Evolutionary conservation across 306 rosid genomes (phyloP).

Genomic region (Sophora flavescens): DNA sequence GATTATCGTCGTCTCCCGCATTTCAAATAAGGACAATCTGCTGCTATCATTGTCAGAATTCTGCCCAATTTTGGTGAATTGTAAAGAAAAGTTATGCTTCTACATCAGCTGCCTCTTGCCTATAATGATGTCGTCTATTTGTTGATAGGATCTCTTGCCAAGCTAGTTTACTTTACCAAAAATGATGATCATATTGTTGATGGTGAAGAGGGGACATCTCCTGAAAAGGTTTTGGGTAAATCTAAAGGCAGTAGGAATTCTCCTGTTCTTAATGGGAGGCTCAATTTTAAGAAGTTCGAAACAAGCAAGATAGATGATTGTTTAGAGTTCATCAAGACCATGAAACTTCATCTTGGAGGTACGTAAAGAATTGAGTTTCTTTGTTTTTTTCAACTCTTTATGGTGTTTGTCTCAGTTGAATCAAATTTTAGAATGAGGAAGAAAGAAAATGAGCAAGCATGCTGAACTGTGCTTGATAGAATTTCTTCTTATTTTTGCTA

Average conservation of each 20-base stretch:
- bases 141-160: slow-evolving; percentile 78
- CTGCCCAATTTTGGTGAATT: slow-evolving; percentile 16
- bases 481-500: slow-evolving; percentile 15
- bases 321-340: slow-evolving; percentile 74
- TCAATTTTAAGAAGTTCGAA: slow-evolving; percentile 83
- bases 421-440: too few relatives aligned
- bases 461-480: slow-evolving; percentile 14
- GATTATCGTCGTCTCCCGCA: background rate
- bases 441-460: background rate
- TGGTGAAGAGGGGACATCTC: slow-evolving; percentile 51
- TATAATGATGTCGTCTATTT: slow-evolving; percentile 25
- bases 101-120: slow-evolving; percentile 1
- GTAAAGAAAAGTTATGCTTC: slow-evolving; percentile 31
- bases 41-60: slow-evolving; percentile 27
- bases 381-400: slow-evolving; percentile 29
- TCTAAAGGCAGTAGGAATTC: slow-evolving; percentile 46
- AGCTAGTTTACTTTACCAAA: slow-evolving; percentile 83
- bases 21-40: background rate
- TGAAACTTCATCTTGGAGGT: slow-evolving; percentile 76
- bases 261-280: slow-evolving; percentile 73
- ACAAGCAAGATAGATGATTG: slow-evolving; percentile 86
- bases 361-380: slow-evolving; percentile 33
- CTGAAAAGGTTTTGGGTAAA: slow-evolving; percentile 48
- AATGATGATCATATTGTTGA: slow-evolving; percentile 49
- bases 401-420: slow-evolving; percentile 12